Evolutionary conservation across 2,329 filamentous ascomycete species (phyloP).

Genomic region (Fusarium clavum): DNA sequence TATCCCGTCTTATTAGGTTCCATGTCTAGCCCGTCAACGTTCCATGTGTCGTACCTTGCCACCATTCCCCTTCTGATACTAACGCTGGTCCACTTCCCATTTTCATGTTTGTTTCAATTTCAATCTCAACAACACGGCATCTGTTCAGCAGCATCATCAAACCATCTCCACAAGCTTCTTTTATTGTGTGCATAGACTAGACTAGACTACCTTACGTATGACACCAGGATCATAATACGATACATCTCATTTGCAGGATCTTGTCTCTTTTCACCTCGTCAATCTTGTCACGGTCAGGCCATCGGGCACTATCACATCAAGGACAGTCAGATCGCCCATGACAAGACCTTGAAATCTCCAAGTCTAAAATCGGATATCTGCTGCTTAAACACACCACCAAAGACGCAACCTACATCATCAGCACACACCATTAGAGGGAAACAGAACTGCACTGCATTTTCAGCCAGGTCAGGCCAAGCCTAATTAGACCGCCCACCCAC

Average conservation of each 20-base stretch:
- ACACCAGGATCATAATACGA: neutral
- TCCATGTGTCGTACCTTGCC: conserved; percentile 8
- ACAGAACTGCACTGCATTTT: conserved; percentile 24
- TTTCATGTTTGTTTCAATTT: conserved; percentile 42
- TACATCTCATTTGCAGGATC: neutral
- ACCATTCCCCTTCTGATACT: conserved; percentile 31
- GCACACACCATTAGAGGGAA: conserved; percentile 21
- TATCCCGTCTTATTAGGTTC: neutral
- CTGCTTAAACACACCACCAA: conserved; percentile 35
- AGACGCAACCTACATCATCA: conserved; percentile 37
- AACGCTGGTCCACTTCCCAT: conserved; percentile 31
- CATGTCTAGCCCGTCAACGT: neutral
- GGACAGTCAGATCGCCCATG: too few species aligned
- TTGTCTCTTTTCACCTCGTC: conserved; percentile 10
- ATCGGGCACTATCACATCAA: conserved; percentile 19
- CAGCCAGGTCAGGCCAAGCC: conserved; percentile 34
- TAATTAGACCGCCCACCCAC: conserved; percentile 39
- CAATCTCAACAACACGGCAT: conserved; percentile 31
- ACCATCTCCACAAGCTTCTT: conserved; percentile 28
- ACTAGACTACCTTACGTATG: neutral
- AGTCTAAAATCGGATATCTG: conserved; percentile 12
- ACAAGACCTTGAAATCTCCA: neutral
- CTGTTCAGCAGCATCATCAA: conserved; percentile 14
- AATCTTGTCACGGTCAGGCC: conserved; percentile 25
- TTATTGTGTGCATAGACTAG: neutral